Base-by-base conservation (phyloP, 352 stramenopile species). In the Thalassiosira gravida region DNA sequence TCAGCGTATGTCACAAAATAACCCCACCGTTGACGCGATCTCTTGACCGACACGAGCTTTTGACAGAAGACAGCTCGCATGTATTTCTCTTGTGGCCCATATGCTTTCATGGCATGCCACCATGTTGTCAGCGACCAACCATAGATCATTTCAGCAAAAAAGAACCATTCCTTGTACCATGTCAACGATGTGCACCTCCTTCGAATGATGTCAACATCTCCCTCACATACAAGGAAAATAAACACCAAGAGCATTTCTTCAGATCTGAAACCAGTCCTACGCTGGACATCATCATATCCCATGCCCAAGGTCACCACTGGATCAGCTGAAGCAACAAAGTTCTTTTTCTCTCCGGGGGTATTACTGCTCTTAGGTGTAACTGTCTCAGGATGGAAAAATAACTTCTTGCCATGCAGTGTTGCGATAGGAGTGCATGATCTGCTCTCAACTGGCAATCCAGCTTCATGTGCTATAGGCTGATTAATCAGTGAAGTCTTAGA, bases 101-200 rank as follows among this genome's bases (percentile, higher is more conserved):
- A 49, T 22, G 16, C 9, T 7, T 50, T 14, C 9, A 0, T 1
- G 18, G 37, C 24, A 62, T 71, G 46, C 9, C 18, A 22, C 3
- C 46, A 25, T 29, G 25, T 47, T 3, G 30, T 53, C 11, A 52
- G 24, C 1, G 64, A 53, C 16, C 39, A 46, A 14, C 61, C 69
- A 22, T 32, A 78, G 27, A 53, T 71, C 6, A 29, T 59, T 25
- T 78, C 69, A 78, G 62, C 71, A 47, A 67, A 50, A 1, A 78
- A 25, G 24, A 78, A 72, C 59, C 69, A 78, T 22, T 77, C 69
- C 55, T 77, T 49, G 27, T 46, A 77, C 69, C 69, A 76, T 16
- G 63, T 73, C 0, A 72, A 18, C 11, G 55, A 50, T 1, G 53
- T 46, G 1, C 27, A 30, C 6, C 53, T 6, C 46, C 39, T 20